Evolutionary conservation across 192 early-diverging fungal genomes (phyloP), one percentile per base, ranked within the genome.

Genomic region (Neocallimastix lanati): DNA sequence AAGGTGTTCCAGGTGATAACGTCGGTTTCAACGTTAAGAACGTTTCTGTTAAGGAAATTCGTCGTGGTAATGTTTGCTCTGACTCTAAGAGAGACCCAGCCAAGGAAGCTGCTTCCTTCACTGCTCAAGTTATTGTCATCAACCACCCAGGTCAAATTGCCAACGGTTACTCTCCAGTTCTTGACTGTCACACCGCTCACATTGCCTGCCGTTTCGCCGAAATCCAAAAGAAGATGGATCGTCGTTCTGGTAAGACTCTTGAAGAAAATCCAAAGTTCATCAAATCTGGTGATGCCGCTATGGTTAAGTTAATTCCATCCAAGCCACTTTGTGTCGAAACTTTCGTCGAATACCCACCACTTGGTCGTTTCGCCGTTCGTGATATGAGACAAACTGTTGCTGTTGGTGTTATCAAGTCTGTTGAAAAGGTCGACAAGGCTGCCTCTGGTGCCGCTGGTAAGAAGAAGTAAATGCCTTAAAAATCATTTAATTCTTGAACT

Each of bases 11-110:
- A 81, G 96, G 96, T 82, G 96, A 98, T 92, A 95, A 96, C 92
- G 94, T 98, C 84, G 96, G 95, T 85, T 95, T 98, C 93, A 96
- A 96, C 93, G 92, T 96, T 89, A 98, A 95, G 94, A 95, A 94
- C 93, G 93, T 96, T 77, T 95, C 94, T 80, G 94, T 94, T 88
- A 96, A 95, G 93, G 94, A 96, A 86, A 96, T 96, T 89, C 95
- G 94, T 84, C 93, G 94, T 92, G 96, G 95, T 85, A 90, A 92
- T 88, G 95, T 96, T 88, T 92, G 91, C 91, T 94, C 93, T 80
- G 95, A 96, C 92, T 94, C 93, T 86, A 96, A 96, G 93, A 95
- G 95, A 88, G 94, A 96, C 89, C 93, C 95, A 87, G 93, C 95
- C 86, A 96, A 95, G 90, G 94, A 93, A 80, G 86, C 93, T 82